Conservation (phyloP, 805 yeast genomes). For the Wickerhamomyces mucosus region DNA sequence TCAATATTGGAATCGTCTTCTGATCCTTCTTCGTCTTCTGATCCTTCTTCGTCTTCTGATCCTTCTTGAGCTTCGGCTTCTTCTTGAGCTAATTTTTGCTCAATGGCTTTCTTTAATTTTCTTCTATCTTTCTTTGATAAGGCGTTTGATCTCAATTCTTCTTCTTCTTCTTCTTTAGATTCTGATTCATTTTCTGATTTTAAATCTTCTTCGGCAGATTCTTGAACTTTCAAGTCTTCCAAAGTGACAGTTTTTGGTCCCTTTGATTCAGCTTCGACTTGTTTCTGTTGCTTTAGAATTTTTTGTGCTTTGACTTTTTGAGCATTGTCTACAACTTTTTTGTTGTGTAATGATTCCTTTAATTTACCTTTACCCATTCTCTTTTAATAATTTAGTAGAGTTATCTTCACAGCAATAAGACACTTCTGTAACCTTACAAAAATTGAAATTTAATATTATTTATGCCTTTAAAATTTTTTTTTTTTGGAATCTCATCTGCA, state of each 20-base stretch:
- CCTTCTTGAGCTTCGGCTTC: slow-evolving; percentile 17
- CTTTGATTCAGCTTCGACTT: slow-evolving; percentile 5
- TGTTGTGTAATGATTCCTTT: slow-evolving; percentile 15
- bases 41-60: slow-evolving; percentile 16
- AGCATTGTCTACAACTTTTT: slow-evolving; percentile 11
- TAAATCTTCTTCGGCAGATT: not conserved
- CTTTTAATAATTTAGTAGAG: not conserved
- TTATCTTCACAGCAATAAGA: too few species aligned
- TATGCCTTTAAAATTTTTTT: slow-evolving; percentile 1
- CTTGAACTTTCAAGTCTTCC: slow-evolving; percentile 18
- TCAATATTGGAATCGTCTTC: slow-evolving; percentile 22
- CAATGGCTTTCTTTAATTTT: slow-evolving; percentile 39
- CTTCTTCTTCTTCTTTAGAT: slow-evolving; percentile 15
- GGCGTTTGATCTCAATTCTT: slow-evolving; percentile 37
- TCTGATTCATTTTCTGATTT: slow-evolving; percentile 10
- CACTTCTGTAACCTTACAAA: too few species aligned
- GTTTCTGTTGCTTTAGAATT: slow-evolving; percentile 14
- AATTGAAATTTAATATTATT: too few species aligned
- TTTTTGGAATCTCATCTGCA: not conserved
- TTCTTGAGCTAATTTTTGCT: slow-evolving; percentile 15
- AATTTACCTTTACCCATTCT: slow-evolving; percentile 20
- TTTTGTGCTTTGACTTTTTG: slow-evolving; percentile 11
- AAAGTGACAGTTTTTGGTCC: slow-evolving; percentile 25
- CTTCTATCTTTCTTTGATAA: slow-evolving; percentile 59
- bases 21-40: slow-evolving; percentile 16